phyloP scores from a whole-genome alignment of 2,329 filamentous ascomycete species.

The Colletotrichum nymphaeae region DNA sequence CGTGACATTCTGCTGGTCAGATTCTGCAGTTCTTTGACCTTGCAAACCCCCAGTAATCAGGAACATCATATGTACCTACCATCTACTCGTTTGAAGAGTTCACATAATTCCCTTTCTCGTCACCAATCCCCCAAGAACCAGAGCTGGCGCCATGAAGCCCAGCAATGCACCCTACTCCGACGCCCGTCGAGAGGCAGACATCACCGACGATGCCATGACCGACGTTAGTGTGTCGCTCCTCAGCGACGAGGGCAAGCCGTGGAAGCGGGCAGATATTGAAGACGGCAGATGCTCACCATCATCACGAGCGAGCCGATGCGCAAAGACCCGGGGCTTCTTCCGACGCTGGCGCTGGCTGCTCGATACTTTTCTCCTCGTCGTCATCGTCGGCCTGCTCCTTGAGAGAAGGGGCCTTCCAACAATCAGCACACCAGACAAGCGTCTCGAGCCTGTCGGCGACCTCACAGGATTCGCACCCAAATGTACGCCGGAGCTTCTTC shows the following conservation, averaged over 20 bases:
- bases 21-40: not conserved
- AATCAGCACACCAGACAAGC: constrained; percentile 29
- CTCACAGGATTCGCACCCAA: constrained; percentile 53
- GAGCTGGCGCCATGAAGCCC: constrained; percentile 1
- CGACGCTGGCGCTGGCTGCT: constrained; percentile 42
- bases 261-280: constrained; percentile 24
- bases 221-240: constrained; percentile 30
- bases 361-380: constrained; percentile 48
- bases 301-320: not conserved
- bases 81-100: not conserved
- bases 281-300: not conserved
- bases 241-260: constrained; percentile 16
- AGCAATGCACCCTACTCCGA: constrained; percentile 11
- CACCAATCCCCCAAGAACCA: too few relatives aligned
- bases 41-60: not conserved
- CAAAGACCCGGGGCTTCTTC: not conserved
- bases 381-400: constrained; percentile 49
- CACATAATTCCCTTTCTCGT: not conserved
- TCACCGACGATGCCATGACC: constrained; percentile 21
- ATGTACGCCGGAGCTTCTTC: constrained; percentile 40
- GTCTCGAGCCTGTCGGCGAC: constrained; percentile 49
- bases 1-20: not conserved
- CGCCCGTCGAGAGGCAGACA: not conserved
- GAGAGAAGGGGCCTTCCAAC: constrained; percentile 41
- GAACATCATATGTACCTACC: too few relatives aligned